A percentile compares a stretch with the other conserved stretches of the same genome.
Conservation (phyloP, 1,284 basidiomycete species). For the Xerocomus amazonicus region DNA sequence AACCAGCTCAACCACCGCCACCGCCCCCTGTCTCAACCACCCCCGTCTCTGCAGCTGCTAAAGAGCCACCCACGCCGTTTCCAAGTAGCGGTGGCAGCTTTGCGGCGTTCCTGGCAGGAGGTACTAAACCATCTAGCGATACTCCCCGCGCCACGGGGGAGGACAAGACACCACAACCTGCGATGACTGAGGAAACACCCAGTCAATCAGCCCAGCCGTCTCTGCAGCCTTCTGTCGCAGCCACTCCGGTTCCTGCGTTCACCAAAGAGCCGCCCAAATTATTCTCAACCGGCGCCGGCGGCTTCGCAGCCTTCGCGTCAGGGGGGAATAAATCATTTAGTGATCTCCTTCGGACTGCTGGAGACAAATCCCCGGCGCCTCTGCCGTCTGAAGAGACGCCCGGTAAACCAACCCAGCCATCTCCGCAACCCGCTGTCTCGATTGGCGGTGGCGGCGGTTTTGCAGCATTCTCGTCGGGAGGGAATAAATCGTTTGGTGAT, state of each 20-base stretch:
- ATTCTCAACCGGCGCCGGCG: neutral
- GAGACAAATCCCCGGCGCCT: neutral
- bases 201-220: neutral
- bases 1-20: conserved; percentile 1
- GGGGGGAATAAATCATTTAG: neutral
- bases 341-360: neutral
- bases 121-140: neutral
- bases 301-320: neutral
- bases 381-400: neutral
- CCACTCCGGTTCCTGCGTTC: neutral
- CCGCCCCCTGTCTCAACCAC: conserved; percentile 14
- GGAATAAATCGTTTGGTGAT: neutral
- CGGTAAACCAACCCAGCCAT: neutral
- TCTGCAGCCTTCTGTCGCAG: neutral
- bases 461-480: neutral
- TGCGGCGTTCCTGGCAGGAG: neutral
- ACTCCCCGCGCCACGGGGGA: neutral
- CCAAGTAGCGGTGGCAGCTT: neutral
- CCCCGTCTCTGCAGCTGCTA: conserved; percentile 11
- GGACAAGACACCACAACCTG: neutral
- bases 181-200: neutral
- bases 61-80: conserved; percentile 8
- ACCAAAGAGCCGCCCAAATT: conserved; percentile 6
- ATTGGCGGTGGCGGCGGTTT: neutral
- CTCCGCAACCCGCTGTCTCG: neutral